phyloP scores from a whole-genome alignment of 768 basidiomycete genomes.

The Tricholoma terreum region DNA sequence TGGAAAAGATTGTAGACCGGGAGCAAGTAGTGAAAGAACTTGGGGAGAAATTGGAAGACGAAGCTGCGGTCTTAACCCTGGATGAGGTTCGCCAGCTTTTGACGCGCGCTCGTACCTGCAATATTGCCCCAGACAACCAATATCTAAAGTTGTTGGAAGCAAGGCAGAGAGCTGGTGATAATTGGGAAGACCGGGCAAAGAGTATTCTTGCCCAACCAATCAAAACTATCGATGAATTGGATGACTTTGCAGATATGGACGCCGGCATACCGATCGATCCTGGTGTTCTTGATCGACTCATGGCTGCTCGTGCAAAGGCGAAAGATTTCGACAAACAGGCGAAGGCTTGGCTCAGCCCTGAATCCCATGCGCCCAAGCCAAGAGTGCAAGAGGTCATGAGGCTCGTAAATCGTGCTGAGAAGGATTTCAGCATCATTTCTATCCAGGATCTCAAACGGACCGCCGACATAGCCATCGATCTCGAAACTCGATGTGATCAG shows the following conservation, averaged over 20 bases:
- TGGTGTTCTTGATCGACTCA: conserved; percentile 61
- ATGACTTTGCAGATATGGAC: conserved; percentile 66
- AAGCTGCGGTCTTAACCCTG: conserved; percentile 52
- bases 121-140: conserved; percentile 60
- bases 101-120: conserved; percentile 65
- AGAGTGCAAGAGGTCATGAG: conserved; percentile 66
- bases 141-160: conserved; percentile 61
- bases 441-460: conserved; percentile 64
- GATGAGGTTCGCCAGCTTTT: conserved; percentile 76
- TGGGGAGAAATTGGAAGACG: conserved; percentile 69
- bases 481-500: conserved; percentile 72
- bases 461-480: conserved; percentile 74
- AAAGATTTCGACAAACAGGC: conserved; percentile 81
- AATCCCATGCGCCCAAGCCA: conserved; percentile 52
- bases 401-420: conserved; percentile 68
- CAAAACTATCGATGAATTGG: conserved; percentile 75
- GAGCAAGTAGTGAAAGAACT: conserved; percentile 76
- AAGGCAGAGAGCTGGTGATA: conserved; percentile 63
- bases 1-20: conserved; percentile 79
- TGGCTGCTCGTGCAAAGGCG: conserved; percentile 63
- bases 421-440: conserved; percentile 70
- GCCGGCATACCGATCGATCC: conserved; percentile 67
- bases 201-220: conserved; percentile 62
- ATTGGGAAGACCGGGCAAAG: conserved; percentile 75
- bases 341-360: conserved; percentile 62